A percentile compares a stretch with the other conserved stretches of the same genome.
Evolutionary conservation across 805 yeast species (phyloP).

Genomic region (Phaffomyces antillensis): DNA sequence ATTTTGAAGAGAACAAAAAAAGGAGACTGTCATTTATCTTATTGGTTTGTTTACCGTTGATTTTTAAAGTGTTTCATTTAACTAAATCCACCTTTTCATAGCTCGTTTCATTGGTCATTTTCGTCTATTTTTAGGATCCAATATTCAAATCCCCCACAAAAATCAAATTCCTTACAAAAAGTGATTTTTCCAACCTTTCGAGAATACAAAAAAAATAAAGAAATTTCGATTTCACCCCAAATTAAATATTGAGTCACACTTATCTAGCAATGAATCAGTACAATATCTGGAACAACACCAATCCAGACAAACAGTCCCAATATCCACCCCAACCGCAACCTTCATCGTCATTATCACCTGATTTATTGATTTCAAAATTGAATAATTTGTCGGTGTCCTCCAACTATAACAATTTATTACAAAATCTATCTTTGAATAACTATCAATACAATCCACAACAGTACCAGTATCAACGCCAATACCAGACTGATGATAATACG

Average conservation of each 20-base stretch:
- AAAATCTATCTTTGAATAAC: constrained; percentile 5
- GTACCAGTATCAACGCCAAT: not conserved
- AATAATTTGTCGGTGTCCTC: constrained; percentile 16
- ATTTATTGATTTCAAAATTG: constrained; percentile 18
- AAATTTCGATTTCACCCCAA: not conserved
- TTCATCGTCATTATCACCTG: constrained; percentile 16
- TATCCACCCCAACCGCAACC: not conserved
- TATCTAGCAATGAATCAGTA: constrained; percentile 6
- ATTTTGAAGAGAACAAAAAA: too few species aligned
- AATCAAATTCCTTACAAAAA: too few species aligned
- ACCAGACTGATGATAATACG: not conserved
- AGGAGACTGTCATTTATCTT: too few species aligned
- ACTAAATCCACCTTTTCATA: too few species aligned
- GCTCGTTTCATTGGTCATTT: too few species aligned
- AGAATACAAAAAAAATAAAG: too few species aligned
- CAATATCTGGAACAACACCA: constrained; percentile 10
- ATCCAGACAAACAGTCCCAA: constrained; percentile 8
- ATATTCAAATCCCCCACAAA: too few species aligned
- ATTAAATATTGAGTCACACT: not conserved
- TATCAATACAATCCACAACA: constrained; percentile 1
- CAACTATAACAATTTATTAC: constrained; percentile 11
- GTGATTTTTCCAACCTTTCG: too few species aligned
- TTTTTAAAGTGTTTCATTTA: too few species aligned
- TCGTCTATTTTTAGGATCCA: too few species aligned
- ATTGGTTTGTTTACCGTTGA: too few species aligned